Evolutionary conservation across 257 asterid genomes (phyloP), one percentile per base, ranked within the genome.

Genomic region (Gynochthodes officinalis): DNA sequence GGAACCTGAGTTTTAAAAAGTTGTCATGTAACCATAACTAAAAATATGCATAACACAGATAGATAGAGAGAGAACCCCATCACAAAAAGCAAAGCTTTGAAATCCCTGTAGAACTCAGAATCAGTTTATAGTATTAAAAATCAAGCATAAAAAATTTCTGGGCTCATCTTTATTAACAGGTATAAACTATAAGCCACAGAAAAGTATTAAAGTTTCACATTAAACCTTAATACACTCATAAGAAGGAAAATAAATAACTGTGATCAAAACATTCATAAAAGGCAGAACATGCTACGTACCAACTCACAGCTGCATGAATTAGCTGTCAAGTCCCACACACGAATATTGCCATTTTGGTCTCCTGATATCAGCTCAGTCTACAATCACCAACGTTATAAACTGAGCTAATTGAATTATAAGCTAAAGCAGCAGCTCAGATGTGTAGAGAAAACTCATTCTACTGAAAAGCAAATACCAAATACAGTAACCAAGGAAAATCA

Each of bases 221-320:
- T 43, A 52, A 60, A 25, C 61, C 5, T 21, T 37, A 42, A 62
- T 30, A 61, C 14, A 49, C 77, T 40, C 25, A 33, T 23, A 9
- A 28, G 40, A 33, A 57, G 25, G 50, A 43, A 32, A 73, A 25
- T 35, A 69, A 21, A 8, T 15, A 11, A 43, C 32, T 43, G 11
- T 69, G 33, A 12, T 62, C 15, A 43, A 46, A n/a, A 67, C 12
- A 70, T 13, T 44, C 37, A 13, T 28, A 28, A 65, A n/a, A 42
- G 53, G 57, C 46, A 73, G 44, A 9, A 59, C 61, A 60, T 21
- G 53, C 65, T 15, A 69, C 90, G 19, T 79, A 94, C 99, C 89
- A 91, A 80, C 82, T 94, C 99, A 75, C 99, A 94, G 85, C 99
- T 94, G 87, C 99, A 94, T 68, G 99, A 87, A 86, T 91, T 94